Conservation (phyloP, 164 flowering plant species). For the Cinnamomum chago region DNA sequence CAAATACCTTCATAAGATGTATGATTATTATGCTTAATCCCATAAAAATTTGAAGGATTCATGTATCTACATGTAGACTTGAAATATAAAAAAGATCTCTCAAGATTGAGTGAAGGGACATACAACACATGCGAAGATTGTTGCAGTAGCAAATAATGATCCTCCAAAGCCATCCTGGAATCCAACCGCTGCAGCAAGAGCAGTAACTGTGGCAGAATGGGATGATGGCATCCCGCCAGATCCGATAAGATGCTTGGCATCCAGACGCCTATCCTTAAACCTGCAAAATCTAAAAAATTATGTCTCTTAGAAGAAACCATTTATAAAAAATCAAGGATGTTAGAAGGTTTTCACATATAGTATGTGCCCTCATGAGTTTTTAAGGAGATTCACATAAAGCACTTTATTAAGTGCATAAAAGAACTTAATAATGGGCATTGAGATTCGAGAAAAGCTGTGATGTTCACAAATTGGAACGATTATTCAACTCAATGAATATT, state of each 20-base stretch:
- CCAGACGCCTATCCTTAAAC: conserved; percentile 83
- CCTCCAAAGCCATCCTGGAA: conserved; percentile 83
- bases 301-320: conserved; percentile 29
- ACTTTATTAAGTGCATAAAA: too few relatives aligned
- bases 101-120: conserved; percentile 16
- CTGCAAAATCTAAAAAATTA: conserved; percentile 53
- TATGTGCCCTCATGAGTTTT: neutral
- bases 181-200: conserved; percentile 74
- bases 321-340: neutral
- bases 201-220: conserved; percentile 90
- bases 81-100: neutral
- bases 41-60: neutral
- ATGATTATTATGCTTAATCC: too few relatives aligned
- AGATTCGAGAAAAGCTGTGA: too few relatives aligned
- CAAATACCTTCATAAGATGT: conserved; percentile 13
- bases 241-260: conserved; percentile 60
- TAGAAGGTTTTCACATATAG: neutral
- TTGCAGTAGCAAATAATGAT: conserved; percentile 58
- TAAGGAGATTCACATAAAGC: neutral
- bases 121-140: conserved; percentile 78
- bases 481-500: neutral
- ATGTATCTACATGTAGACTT: too few relatives aligned
- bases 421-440: too few relatives aligned
- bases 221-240: conserved; percentile 99
- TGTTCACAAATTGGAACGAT: neutral